Evolutionary conservation across 1,284 basidiomycete genomes (phyloP), one percentile per base, ranked within the genome.

Genomic region (Moesziomyces sp.): DNA sequence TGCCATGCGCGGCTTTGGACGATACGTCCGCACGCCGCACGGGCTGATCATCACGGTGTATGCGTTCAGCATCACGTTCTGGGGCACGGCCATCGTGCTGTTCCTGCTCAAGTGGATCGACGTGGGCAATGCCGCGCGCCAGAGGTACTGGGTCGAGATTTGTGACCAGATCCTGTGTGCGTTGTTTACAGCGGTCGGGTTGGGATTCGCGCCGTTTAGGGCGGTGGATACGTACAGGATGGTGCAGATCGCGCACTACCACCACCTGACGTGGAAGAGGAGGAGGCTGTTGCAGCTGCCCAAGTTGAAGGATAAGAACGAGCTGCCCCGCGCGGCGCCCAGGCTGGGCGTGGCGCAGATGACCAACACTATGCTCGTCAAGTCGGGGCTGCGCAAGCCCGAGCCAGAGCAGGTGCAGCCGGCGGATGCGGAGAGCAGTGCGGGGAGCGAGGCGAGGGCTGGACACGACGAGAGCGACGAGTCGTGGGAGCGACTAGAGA

Each of bases 121-220:
- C 13, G 61, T 78, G 2, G 56, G 65, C 34, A 55, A 76, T 28
- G 46, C 46, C 10, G 45, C 59, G 0, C 58, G 52, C 24, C 72
- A 76, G 30, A 63, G 81, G 16, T 76, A 79, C 52, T 83, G 81
- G 81, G 76, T 82, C 43, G 81, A 83, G 58, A 78, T 81, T 26
- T 83, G 81, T 52, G 81, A 83, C 52, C 80, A 82, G 72, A 77
- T 82, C 24, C 63, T 83, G 11, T 82, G 80, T 47, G 80, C 80
- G 21, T 74, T 83, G 14, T 83, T 83, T 35, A 62, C 81, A 1
- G 74, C 77, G 8, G 76, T 82, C 28, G 81, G 81, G 42, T 48
- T 83, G 1, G 81, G 81, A 1, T 82, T 83, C 46, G 80, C 80
- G 10, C 81, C 81, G 14, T 83, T 82, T 61, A 62, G 81, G 6